A percentile compares a stretch with the other conserved stretches of the same genome.
phyloP scores from a whole-genome alignment of 176 grass and related monocot species.

The Raddia guianensis region DNA sequence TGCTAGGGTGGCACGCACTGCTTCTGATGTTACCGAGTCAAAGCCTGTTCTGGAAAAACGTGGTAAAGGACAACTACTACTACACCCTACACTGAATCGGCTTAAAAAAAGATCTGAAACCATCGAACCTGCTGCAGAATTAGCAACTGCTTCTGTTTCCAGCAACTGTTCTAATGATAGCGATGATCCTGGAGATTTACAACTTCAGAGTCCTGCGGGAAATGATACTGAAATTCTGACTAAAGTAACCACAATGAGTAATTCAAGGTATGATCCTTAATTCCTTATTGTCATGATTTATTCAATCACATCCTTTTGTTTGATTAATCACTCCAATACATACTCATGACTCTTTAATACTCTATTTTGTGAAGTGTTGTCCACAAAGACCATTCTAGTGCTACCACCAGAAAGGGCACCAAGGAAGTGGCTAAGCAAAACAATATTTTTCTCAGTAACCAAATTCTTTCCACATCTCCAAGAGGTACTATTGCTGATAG shows the following conservation, averaged over 20 bases:
- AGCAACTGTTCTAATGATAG: conserved; percentile 92
- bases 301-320: conserved; percentile 21
- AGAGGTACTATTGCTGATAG: conserved; percentile 52
- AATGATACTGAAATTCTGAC: conserved; percentile 65
- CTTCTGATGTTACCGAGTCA: conserved; percentile 76
- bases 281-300: conserved; percentile 23
- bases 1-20: conserved; percentile 58
- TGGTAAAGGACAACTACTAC: conserved; percentile 66
- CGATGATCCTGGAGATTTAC: conserved; percentile 76
- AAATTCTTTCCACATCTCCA: conserved; percentile 66
- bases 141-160: conserved; percentile 76
- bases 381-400: conserved; percentile 58
- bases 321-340: conserved; percentile 30
- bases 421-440: conserved; percentile 58
- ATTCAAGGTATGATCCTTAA: conserved; percentile 60
- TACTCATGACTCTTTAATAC: conserved; percentile 33
- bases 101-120: conserved; percentile 59
- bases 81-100: conserved; percentile 63
- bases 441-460: conserved; percentile 55
- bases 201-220: conserved; percentile 73
- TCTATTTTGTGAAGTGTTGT: conserved; percentile 55
- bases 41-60: conserved; percentile 66
- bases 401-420: conserved; percentile 51
- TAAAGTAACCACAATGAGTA: conserved; percentile 52
- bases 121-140: conserved; percentile 57